A percentile compares a stretch with the other conserved stretches of the same genome.
These are phyloP conservation scores for Penicillium sp. DNA, from an alignment of 2,329 filamentous ascomycete genomes.

Conservation along the genomic window DNA sequence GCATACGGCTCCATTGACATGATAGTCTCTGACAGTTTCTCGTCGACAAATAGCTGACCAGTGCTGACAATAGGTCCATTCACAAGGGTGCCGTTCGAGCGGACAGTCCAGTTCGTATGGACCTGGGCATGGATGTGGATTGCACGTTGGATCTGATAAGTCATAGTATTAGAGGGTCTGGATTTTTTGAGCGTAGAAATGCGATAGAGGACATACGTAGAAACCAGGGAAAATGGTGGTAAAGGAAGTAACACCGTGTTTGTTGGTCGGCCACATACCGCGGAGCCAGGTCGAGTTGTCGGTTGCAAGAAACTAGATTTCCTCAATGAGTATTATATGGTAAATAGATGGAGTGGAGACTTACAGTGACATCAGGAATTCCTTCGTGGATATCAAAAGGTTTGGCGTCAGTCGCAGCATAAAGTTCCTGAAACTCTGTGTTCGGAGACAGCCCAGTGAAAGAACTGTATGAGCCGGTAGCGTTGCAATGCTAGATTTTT, in stretches of 20 bases:
- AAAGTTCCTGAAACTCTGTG: too few relatives aligned
- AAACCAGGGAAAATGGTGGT: slow-evolving; percentile 40
- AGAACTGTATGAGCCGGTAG: slow-evolving; percentile 38
- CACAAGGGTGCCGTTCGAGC: slow-evolving; percentile 25
- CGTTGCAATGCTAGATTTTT: slow-evolving; percentile 44
- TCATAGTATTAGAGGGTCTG: slow-evolving; percentile 25
- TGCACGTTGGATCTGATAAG: slow-evolving; percentile 40
- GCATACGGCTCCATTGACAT: slow-evolving; percentile 34
- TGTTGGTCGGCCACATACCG: slow-evolving; percentile 43
- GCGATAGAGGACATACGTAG: slow-evolving; percentile 4
- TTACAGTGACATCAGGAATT: too few relatives aligned
- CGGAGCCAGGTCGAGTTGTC: slow-evolving; percentile 40
- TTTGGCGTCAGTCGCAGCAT: too few relatives aligned
- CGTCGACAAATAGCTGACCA: slow-evolving; percentile 32
- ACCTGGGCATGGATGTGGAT: slow-evolving; percentile 46
- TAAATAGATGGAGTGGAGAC: too few relatives aligned
- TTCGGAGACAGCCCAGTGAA: slow-evolving; percentile 26
- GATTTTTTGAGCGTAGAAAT: background rate
- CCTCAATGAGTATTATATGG: too few relatives aligned
- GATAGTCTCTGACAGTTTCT: slow-evolving; percentile 26
- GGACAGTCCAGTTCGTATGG: slow-evolving; percentile 31
- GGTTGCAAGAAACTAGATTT: too few relatives aligned
- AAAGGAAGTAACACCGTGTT: slow-evolving; percentile 44
- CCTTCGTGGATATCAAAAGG: too few relatives aligned
- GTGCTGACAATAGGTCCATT: slow-evolving; percentile 26